These are phyloP conservation scores for Debaryomyces sp. DNA, from an alignment of 1,139 yeast species.

Conservation along the genomic window DNA sequence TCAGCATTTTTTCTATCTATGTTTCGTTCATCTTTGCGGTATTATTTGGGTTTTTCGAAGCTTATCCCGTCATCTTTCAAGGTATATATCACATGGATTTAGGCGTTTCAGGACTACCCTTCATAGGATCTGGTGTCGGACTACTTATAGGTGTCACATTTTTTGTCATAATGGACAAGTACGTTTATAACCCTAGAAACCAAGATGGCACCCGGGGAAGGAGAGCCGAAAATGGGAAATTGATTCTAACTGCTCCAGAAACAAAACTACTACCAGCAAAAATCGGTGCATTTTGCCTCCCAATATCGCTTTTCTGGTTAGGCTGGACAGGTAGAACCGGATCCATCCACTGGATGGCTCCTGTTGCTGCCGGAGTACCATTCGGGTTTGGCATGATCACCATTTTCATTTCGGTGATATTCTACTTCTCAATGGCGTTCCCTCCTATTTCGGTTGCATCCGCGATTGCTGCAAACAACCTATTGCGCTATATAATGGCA, in stretches of 20 bases:
- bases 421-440: constrained; percentile 69
- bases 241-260: constrained; percentile 45
- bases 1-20: constrained; percentile 63
- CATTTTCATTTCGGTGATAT: constrained; percentile 71
- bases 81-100: constrained; percentile 59
- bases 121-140: constrained; percentile 73
- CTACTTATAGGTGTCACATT: constrained; percentile 53
- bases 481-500: constrained; percentile 68
- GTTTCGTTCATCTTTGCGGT: constrained; percentile 76
- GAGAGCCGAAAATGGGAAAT: constrained; percentile 57
- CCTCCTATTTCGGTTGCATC: constrained; percentile 72
- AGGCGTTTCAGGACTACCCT: constrained; percentile 71
- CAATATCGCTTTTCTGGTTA: constrained; percentile 75
- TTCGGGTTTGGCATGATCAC: constrained; percentile 75
- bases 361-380: constrained; percentile 72
- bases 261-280: constrained; percentile 45
- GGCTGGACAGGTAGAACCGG: constrained; percentile 69
- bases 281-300: constrained; percentile 64
- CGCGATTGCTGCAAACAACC: constrained; percentile 78
- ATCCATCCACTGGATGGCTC: constrained; percentile 79
- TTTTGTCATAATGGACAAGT: constrained; percentile 51
- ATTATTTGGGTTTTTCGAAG: constrained; percentile 76
- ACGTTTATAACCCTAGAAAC: constrained; percentile 54
- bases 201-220: constrained; percentile 64
- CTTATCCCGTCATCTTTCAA: constrained; percentile 71